phyloP scores from a whole-genome alignment of 2,329 filamentous ascomycete genomes.

The Diaporthe citri region DNA sequence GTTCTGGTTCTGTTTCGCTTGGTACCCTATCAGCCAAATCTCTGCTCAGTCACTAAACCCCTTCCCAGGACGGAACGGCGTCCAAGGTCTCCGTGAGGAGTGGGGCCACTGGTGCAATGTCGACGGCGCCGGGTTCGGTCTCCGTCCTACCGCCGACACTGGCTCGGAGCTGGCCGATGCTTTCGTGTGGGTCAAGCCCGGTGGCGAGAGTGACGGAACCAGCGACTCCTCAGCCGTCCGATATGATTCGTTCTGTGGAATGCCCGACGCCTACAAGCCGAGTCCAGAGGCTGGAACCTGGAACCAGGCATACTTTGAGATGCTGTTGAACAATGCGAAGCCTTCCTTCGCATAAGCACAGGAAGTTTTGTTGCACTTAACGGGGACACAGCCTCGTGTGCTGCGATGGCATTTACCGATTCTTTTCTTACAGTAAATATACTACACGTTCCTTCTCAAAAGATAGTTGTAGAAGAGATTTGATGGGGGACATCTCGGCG shows the following conservation, averaged over 20 bases:
- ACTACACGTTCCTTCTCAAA: background rate
- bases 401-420: background rate
- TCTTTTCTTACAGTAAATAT: conserved; percentile 13
- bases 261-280: conserved; percentile 54
- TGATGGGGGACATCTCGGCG: background rate
- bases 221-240: conserved; percentile 51
- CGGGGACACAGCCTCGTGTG: background rate
- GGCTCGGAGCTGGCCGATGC: conserved; percentile 69
- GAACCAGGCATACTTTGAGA: conserved; percentile 61
- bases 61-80: conserved; percentile 52
- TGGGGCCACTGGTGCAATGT: conserved; percentile 66
- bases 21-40: background rate
- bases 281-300: conserved; percentile 57
- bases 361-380: conserved; percentile 29
- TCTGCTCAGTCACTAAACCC: background rate
- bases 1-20: background rate
- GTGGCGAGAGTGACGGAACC: conserved; percentile 64
- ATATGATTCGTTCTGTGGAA: conserved; percentile 55
- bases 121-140: conserved; percentile 70
- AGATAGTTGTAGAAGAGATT: background rate
- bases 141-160: conserved; percentile 68
- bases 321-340: conserved; percentile 57
- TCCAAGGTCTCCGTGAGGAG: conserved; percentile 56
- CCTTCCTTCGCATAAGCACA: conserved; percentile 44
- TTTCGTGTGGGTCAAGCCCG: conserved; percentile 77